phyloP scores from a whole-genome alignment of 345 rosid genomes.

The Odontarrhena argentea region DNA sequence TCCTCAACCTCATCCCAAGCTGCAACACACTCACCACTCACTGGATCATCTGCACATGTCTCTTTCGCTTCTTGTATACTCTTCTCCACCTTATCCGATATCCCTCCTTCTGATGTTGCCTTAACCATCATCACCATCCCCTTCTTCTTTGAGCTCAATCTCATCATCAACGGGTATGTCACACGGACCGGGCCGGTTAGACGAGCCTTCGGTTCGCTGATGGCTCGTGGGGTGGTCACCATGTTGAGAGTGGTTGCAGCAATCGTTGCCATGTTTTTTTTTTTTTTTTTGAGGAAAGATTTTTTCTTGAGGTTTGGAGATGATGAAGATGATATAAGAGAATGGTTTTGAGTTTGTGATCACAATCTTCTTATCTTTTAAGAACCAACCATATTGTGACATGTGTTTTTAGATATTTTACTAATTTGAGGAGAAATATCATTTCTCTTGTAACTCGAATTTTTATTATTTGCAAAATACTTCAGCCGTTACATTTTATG shows the following conservation, averaged over 20 bases:
- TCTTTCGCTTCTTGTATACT: constrained; percentile 87
- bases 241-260: constrained; percentile 49
- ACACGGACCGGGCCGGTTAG: constrained; percentile 31
- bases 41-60: constrained; percentile 74
- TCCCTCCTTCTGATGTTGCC: constrained; percentile 74
- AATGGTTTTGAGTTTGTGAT: constrained; percentile 29
- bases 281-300: constrained; percentile 16
- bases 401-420: constrained; percentile 41
- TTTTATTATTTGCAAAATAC: too few species aligned
- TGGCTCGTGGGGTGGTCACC: constrained; percentile 48
- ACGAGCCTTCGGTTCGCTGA: constrained; percentile 41
- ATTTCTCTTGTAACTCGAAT: too few species aligned
- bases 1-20: constrained; percentile 99
- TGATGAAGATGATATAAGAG: constrained; percentile 9
- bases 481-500: too few species aligned
- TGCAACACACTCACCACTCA: constrained; percentile 92
- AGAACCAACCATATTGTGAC: constrained; percentile 45
- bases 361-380: constrained; percentile 70
- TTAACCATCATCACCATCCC: constrained; percentile 46
- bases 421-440: background rate
- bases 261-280: constrained; percentile 55
- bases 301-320: constrained; percentile 12
- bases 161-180: constrained; percentile 52
- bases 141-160: constrained; percentile 36
- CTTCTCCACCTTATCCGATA: constrained; percentile 75